Evolutionary conservation across 1,284 basidiomycete species (phyloP).

Genomic region (Pyrrhoderma noxium): DNA sequence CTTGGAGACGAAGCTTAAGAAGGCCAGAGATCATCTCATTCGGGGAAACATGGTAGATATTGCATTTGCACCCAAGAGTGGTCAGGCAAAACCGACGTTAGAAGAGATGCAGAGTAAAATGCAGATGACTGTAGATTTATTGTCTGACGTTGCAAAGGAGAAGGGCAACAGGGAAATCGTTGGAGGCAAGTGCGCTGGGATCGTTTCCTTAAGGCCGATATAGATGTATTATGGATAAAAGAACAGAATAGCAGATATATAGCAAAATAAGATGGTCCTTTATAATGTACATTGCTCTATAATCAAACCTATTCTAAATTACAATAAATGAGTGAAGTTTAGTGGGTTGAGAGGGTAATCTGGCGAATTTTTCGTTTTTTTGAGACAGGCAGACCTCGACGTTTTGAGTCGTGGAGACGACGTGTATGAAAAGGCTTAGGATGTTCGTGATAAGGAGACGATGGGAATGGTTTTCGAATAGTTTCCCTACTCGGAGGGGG

Average conservation of each 20-base stretch:
- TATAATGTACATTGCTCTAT: constrained; percentile 8
- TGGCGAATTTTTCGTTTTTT: constrained; percentile 1
- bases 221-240: constrained; percentile 7
- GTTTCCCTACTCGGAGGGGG: constrained; percentile 1
- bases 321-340: no score
- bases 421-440: neutral
- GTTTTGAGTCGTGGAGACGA: constrained; percentile 12
- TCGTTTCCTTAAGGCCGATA: constrained; percentile 33
- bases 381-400: constrained; percentile 16
- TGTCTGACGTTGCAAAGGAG: constrained; percentile 44
- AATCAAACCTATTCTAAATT: neutral
- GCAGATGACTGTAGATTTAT: constrained; percentile 31
- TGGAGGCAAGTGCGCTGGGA: constrained; percentile 27
- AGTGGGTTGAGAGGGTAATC: no score
- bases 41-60: constrained; percentile 55
- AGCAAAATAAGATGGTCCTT: neutral
- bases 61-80: constrained; percentile 44
- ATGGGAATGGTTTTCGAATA: neutral
- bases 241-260: neutral
- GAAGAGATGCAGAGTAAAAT: constrained; percentile 36
- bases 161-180: constrained; percentile 40
- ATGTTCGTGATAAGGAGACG: neutral
- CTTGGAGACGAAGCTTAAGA: constrained; percentile 58
- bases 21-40: constrained; percentile 49
- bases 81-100: constrained; percentile 26